Percentiles rank a stretch among this genome's conserved stretches.
phyloP scores from a whole-genome alignment of 257 asterid species.

The Coffea eugenioides region DNA sequence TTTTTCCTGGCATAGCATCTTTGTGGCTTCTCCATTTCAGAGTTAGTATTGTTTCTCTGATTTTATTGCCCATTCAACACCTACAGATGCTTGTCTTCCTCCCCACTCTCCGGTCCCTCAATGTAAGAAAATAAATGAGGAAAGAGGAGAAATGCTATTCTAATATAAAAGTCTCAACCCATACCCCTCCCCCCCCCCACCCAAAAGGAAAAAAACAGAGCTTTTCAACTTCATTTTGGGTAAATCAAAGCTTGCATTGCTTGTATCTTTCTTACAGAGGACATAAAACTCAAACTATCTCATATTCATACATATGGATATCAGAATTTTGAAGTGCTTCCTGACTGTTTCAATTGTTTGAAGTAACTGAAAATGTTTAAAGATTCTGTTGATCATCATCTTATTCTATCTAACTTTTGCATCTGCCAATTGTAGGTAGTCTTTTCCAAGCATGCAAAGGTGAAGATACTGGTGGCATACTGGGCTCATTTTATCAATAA shows the following conservation, averaged over 20 bases:
- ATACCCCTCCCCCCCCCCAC: too few species aligned
- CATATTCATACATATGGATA: not conserved
- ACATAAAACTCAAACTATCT: not conserved
- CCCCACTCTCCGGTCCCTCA: not conserved
- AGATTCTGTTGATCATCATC: not conserved
- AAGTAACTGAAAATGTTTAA: not conserved
- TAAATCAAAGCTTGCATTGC: not conserved
- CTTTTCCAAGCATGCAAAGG: slow-evolving; percentile 63
- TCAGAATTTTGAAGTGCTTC: not conserved
- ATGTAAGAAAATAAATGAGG: not conserved
- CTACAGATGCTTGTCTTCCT: not conserved
- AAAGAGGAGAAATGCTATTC: too few species aligned
- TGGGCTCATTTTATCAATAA: slow-evolving; percentile 71
- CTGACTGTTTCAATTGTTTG: not conserved
- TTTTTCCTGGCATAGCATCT: not conserved
- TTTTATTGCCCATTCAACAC: not conserved
- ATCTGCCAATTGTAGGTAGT: slow-evolving; percentile 47
- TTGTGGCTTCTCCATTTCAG: not conserved
- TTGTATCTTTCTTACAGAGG: not conserved
- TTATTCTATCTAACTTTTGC: not conserved
- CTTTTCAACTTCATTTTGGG: not conserved
- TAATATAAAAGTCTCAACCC: not conserved
- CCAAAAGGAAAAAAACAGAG: not conserved
- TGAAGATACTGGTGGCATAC: slow-evolving; percentile 63
- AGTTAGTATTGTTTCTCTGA: not conserved